Evolutionary conservation across 2,329 filamentous ascomycete genomes (phyloP), one percentile per base, ranked within the genome.

Genomic region (Arachnomyces sp.): DNA sequence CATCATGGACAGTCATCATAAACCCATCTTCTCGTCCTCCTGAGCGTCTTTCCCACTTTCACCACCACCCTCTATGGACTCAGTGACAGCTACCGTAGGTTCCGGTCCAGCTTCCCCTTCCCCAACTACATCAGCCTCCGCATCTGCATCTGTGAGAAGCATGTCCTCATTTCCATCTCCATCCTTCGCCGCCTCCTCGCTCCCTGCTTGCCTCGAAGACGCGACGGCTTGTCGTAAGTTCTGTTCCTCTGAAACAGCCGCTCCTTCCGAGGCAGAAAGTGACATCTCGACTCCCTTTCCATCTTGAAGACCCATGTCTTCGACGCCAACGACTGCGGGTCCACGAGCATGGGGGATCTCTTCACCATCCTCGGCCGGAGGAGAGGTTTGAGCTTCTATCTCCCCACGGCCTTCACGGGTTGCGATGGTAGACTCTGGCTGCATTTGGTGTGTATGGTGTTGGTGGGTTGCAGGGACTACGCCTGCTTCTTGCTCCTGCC

Each of bases 401-500:
- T 47, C 37, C 34, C 49, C 51, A 6, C 9, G 21, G 5, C 43
- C 44, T 11, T 66, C 65, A 35, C 40, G 42, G 40, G 45, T 49
- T 48, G 43, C 42, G 34, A 50, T 45, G 44, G 55, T 48, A 30
- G 40, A 36, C 34, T 40, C 42, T 38, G 17, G 46, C 47, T 44
- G 52, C 5, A 25, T 5, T 25, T 25, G 21, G 21, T 5, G 21
- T 5, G 21, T 25, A 50, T 44, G 43, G 52, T 52, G 42, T 47
- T 78, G 65, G 56, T 83, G 80, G 42, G 71, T 76, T 28, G 80
- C 74, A 16, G 86, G 83, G 5, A 90, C 82, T 12, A 90, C 78
- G 29, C 85, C 85, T 1, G 84, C 83, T 56, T 84, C 78, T 63
- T 93, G 87, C 60, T 93, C 87, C 62, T 92, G 84, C n/a, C 87